Evolutionary conservation across 192 early-diverging fungal species (phyloP).

Genomic region (Haplosporangium gracile): DNA sequence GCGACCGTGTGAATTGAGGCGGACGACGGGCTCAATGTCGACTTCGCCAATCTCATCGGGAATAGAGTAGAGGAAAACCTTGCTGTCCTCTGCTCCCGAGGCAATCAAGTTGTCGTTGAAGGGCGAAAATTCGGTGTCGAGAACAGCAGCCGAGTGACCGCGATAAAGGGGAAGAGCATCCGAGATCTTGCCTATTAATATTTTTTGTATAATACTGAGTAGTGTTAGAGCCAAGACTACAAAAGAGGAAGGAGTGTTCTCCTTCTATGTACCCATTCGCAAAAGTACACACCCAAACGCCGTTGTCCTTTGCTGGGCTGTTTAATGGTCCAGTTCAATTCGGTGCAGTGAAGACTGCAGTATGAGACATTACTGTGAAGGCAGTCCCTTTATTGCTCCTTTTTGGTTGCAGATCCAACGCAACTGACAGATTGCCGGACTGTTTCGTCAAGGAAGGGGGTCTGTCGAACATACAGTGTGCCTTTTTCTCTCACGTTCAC

Average conservation of each 20-base stretch:
- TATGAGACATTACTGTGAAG: neutral
- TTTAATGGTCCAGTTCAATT: neutral
- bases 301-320: neutral
- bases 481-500: conserved; percentile 23
- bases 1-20: conserved; percentile 86
- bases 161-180: conserved; percentile 91
- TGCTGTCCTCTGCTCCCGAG: conserved; percentile 83
- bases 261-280: neutral
- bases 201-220: neutral
- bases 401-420: neutral
- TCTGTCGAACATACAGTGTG: too few relatives aligned
- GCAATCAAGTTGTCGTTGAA: conserved; percentile 99
- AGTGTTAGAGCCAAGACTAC: neutral
- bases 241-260: neutral
- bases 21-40: conserved; percentile 82
- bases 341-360: neutral
- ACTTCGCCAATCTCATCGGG: conserved; percentile 80
- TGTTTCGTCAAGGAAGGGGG: neutral
- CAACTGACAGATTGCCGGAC: neutral
- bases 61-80: conserved; percentile 97
- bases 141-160: conserved; percentile 93
- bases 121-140: conserved; percentile 98
- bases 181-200: conserved; percentile 85
- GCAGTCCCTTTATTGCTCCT: neutral
- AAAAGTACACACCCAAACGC: neutral